Evolutionary conservation across 495 filamentous ascomycete genomes (phyloP).

Genomic region (Trichoderma asperelloides): DNA sequence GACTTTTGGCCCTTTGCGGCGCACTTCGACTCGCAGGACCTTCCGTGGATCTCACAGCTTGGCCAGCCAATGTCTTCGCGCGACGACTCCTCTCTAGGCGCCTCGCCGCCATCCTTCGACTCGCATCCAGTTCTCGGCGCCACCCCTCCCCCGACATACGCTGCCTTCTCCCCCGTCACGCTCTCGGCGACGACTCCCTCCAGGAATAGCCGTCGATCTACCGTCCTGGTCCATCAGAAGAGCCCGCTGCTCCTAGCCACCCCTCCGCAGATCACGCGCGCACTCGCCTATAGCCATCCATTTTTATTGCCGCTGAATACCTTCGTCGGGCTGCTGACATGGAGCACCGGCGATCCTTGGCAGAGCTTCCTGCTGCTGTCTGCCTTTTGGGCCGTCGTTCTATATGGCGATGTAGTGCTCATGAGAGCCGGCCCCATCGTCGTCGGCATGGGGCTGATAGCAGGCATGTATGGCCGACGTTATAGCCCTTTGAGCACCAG

Average conservation of each 20-base stretch:
- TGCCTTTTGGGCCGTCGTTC: constrained; percentile 71
- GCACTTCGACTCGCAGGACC: not conserved
- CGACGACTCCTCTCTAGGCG: constrained; percentile 6
- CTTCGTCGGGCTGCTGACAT: constrained; percentile 74
- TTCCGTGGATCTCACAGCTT: constrained; percentile 6
- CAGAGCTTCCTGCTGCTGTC: constrained; percentile 87
- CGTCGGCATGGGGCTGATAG: constrained; percentile 66
- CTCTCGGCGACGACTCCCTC: constrained; percentile 42
- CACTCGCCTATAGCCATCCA: constrained; percentile 87
- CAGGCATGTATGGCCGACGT: constrained; percentile 85
- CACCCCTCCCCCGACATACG: constrained; percentile 21
- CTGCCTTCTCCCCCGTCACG: constrained; percentile 70
- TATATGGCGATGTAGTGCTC: constrained; percentile 79
- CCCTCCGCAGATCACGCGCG: constrained; percentile 84
- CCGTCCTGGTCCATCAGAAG: constrained; percentile 93
- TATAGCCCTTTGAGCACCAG: constrained; percentile 86
- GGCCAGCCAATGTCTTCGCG: constrained; percentile 9
- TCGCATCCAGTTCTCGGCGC: constrained; percentile 15
- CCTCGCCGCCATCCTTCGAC: not conserved
- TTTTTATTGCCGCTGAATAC: constrained; percentile 83
- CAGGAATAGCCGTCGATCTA: constrained; percentile 62
- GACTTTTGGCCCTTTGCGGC: not conserved
- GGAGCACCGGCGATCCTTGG: constrained; percentile 90
- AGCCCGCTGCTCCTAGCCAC: constrained; percentile 88
- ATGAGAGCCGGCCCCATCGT: constrained; percentile 74